Base-by-base conservation (phyloP, 2,329 filamentous ascomycete species). In the Xylariomycetidae sp. region DNA sequence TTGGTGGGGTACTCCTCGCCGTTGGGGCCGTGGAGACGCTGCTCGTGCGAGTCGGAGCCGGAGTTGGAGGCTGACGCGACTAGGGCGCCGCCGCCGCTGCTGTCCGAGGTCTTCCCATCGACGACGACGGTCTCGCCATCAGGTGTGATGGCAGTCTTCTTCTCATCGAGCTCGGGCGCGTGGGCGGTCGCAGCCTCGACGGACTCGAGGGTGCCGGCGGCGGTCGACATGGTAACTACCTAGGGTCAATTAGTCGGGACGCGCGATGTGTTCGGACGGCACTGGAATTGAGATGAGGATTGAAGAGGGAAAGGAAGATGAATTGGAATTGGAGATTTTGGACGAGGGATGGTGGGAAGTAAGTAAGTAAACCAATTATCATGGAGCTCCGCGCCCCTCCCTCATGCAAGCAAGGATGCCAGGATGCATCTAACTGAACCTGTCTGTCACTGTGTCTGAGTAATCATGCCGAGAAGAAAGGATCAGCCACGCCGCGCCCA, bases 1-100 rank as follows among this genome's bases (percentile, higher is more conserved):
- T 66, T 62, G 1, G 72, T 77, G 1, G 73, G 72, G 30, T 65
- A 66, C 42, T 58, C 57, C 43, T 67, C 61, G 38, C 48, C 48
- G 13, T 51, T 53, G 31, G 53, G 53, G 5, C 53, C 53, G 7
- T 45, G 45, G 16, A 53, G 40, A 26, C 9, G 26, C 15, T 38
- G 41, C 3, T 50, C 51, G n/a, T n/a, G n/a, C 10, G 33, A 19
- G 16, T 49, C 46, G 20, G 43, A 51, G 2, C 37, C 33, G 7
- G 38, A 38, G 3, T 15, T n/a, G n/a, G n/a, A n/a, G n/a, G n/a
- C n/a, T n/a, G 44, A 41, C 4, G 29, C 14, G n/a, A 44, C 8
- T 6, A 33, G 25, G 14, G 34, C 39, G 15, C 38, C 16, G 34
- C 44, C 42, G 9, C 23, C 37, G 14, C 19, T 11, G 16, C 17